Base-by-base conservation (phyloP, 768 basidiomycete species). In the Leccinum barrowsii region DNA sequence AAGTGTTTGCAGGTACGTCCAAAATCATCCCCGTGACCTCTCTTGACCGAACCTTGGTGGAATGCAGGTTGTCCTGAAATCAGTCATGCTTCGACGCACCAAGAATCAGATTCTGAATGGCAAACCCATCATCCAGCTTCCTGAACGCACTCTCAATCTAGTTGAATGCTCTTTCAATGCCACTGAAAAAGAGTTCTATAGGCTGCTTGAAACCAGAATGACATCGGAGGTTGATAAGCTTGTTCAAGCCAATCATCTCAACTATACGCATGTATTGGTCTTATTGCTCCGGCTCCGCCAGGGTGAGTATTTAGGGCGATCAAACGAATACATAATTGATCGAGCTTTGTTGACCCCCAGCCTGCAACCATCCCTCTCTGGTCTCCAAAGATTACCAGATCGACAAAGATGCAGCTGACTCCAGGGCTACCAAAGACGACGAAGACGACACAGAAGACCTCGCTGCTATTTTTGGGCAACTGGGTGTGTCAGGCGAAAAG, bases 351-450 rank as follows among this genome's bases (percentile, higher is more conserved):
- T 34, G 49, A 50, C 34, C 22, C 8, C 32, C 56, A 96, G 94
- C 94, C 0, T 98, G 94, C 70, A 90, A 93, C 64, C 95, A 97
- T 66, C 94, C 94, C 0, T 78, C 83, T 0, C 81, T 97, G 10
- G 86, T 96, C 13, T 82, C 86, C 3, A 85, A 89, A 60, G 89
- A 90, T 70, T 87, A 87, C 74, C 79, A 78, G 70, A 73, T 77
- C 13, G 94, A 95, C 67, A 74, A 79, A 21, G 92, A 91, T 50
- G 94, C 90, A 0, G 76, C 94, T 6, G 88, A 92, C 8, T 81
- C 88, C 6, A 83, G 80, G 57, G 70, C 79, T 5, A 75, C 79
- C 22, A 79, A 82, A 65, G 76, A 77, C 6, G 81, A 79, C 10
- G 80, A 82, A 30, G 75, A 79, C 2, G 85, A 85, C 19, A 79